Percentiles rank a stretch among this genome's conserved stretches.
Evolutionary conservation across 78 protist genomes (phyloP).

Genomic region (Emiliania huxleyi): DNA sequence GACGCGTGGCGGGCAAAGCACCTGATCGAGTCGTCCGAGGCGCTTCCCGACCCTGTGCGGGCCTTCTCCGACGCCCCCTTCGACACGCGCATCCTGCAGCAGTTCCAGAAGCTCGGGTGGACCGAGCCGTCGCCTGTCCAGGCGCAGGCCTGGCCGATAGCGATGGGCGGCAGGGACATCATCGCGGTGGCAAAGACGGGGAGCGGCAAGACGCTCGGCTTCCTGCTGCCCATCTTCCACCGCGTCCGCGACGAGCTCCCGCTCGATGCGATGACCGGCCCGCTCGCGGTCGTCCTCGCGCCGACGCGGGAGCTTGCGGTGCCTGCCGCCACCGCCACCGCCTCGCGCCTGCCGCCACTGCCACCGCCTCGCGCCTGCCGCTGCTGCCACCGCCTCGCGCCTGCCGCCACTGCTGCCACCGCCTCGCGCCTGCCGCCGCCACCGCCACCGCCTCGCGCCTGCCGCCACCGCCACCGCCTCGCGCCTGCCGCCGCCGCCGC

Average conservation of each 20-base stretch:
- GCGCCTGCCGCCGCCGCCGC: too few relatives aligned
- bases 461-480: too few relatives aligned
- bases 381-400: too few relatives aligned
- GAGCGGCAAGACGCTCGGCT: slow-evolving; percentile 96
- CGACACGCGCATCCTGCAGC: slow-evolving; percentile 29
- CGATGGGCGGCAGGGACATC: slow-evolving; percentile 79
- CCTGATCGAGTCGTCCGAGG: not conserved
- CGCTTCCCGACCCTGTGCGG: slow-evolving; percentile 60
- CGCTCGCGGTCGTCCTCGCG: slow-evolving; percentile 18
- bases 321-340: too few relatives aligned
- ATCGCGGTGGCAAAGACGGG: slow-evolving; percentile 95
- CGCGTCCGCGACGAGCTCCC: not conserved
- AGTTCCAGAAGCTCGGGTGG: not conserved
- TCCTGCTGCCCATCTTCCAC: slow-evolving; percentile 79
- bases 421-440: too few relatives aligned
- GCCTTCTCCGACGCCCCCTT: slow-evolving; percentile 61
- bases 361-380: too few relatives aligned
- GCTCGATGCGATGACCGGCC: not conserved
- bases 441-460: too few relatives aligned
- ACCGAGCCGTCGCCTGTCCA: slow-evolving; percentile 55
- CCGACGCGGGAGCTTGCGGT: slow-evolving; percentile 33
- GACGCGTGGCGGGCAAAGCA: slow-evolving; percentile 8
- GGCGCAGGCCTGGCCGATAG: slow-evolving; percentile 91
- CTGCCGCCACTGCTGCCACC: too few relatives aligned
- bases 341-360: too few relatives aligned